phyloP scores from a whole-genome alignment of 768 basidiomycete genomes.

The Suillus decipiens region DNA sequence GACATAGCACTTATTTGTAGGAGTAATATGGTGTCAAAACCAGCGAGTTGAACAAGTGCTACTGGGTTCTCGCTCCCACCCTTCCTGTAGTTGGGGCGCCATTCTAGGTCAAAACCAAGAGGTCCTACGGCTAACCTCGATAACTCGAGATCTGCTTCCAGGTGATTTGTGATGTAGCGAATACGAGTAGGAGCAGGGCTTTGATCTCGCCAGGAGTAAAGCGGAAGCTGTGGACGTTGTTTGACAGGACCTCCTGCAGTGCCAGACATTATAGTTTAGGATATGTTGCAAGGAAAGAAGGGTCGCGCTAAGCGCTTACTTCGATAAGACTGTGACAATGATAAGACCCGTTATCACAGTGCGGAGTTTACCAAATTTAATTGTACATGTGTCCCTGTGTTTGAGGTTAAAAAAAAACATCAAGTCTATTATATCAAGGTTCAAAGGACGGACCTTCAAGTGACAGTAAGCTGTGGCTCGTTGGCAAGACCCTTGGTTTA shows the following conservation, averaged over 20 bases:
- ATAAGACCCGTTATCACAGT: not conserved
- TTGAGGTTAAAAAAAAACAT: not conserved
- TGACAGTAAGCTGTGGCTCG: no score
- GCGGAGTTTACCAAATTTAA: not conserved
- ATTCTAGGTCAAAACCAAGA: slow-evolving; percentile 78
- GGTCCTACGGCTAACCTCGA: slow-evolving; percentile 25
- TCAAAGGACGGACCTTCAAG: not conserved
- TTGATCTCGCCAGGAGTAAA: slow-evolving; percentile 25
- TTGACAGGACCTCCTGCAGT: not conserved
- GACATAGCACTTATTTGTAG: slow-evolving; percentile 67
- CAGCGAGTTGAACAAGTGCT: slow-evolving; percentile 74
- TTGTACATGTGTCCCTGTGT: not conserved
- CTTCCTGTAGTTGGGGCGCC: slow-evolving; percentile 64
- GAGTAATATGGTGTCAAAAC: slow-evolving; percentile 53
- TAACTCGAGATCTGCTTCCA: slow-evolving; percentile 24
- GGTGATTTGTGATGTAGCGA: slow-evolving; percentile 37
- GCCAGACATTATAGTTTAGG: not conserved
- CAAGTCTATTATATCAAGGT: not conserved
- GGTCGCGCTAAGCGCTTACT: not conserved
- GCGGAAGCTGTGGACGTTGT: slow-evolving; percentile 11
- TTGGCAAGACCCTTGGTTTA: no score
- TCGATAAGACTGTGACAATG: not conserved
- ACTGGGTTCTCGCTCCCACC: slow-evolving; percentile 63
- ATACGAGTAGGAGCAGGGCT: slow-evolving; percentile 21
- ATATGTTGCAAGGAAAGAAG: not conserved